Evolutionary conservation across 257 asterid species (phyloP), one percentile per base, ranked within the genome.

Genomic region (Solanum chiquidenum): DNA sequence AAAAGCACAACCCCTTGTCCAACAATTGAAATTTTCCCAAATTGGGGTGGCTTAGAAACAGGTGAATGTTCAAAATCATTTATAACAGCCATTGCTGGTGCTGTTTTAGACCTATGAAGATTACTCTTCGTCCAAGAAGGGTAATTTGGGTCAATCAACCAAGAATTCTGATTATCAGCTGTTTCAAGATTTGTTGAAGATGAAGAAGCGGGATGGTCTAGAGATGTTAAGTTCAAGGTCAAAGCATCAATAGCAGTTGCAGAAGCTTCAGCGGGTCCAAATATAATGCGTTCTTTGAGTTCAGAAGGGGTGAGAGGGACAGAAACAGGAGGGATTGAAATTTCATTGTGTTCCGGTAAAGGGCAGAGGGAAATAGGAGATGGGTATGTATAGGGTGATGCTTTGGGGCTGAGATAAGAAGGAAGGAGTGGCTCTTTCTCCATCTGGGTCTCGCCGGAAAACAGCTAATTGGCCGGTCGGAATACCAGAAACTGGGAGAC

Each of bases 31-130:
- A 62, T 40, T 6, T 91, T 93, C 71, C 91, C 92, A 20, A 85
- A 86, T 69, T 90, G 93, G 13, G 99, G 98, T 52, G 94, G 92
- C 62, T 95, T 93, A 4, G 91, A 0, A 62, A 25, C 85, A 4
- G 92, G 31, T 18, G 86, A 34, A 5, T 80, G 92, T 3, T 88
- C 90, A 40, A 93, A 73, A 79, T 97, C 99, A 69, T 94, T 92
- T 74, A 96, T 96, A 33, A 92, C 91, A 25, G 97, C 98, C 98
- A 96, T 93, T 20, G 98, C 99, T 12, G 98, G 99, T 1, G 99
- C 99, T 5, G 98, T 96, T 89, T 93, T 95, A 82, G 94, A 94
- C 92, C 99, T 89, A 89, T 96, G 99, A 14, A 96, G 96, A 87
- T 92, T 92, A 86, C 91, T 91, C 92, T 92, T 95, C 2, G 83